phyloP scores from a whole-genome alignment of 2,329 filamentous ascomycete genomes.

The Paracorniculantispora psalliotae region DNA sequence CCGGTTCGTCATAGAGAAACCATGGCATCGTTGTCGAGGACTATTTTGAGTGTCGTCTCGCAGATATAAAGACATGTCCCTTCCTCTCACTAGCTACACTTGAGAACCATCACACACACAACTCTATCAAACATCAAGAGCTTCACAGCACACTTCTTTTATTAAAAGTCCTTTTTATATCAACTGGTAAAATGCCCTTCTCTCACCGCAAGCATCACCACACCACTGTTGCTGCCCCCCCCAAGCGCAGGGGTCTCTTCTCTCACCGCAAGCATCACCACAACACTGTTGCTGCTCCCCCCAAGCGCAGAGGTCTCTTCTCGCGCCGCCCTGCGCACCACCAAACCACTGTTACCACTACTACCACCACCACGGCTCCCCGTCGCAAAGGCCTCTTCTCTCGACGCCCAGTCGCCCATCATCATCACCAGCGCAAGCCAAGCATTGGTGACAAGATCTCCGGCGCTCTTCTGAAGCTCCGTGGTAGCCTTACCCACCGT shows the following conservation, averaged over 20 bases:
- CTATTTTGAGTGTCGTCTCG: background rate
- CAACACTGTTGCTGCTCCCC: conserved; percentile 13
- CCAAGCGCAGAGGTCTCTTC: conserved; percentile 19
- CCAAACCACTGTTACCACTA: conserved; percentile 34
- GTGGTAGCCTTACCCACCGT: conserved; percentile 61
- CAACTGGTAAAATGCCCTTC: conserved; percentile 29
- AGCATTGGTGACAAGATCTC: conserved; percentile 72
- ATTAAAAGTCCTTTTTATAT: background rate
- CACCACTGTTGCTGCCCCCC: no score
- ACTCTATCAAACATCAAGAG: background rate
- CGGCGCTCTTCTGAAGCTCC: conserved; percentile 69
- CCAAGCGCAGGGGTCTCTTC: no score
- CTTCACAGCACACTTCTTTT: no score
- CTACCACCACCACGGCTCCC: conserved; percentile 38
- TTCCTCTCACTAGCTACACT: background rate
- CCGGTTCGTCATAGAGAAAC: background rate
- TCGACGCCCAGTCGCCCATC: conserved; percentile 31
- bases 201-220: conserved; percentile 16
- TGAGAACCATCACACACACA: background rate
- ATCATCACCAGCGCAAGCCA: conserved; percentile 60
- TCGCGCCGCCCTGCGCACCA: conserved; percentile 27
- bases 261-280: conserved; percentile 19
- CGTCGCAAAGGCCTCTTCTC: conserved; percentile 37
- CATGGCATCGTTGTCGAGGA: background rate
- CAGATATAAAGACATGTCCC: background rate